Percentiles rank a stretch among this genome's conserved stretches.
Evolutionary conservation across 2,329 filamentous ascomycete genomes (phyloP).

Genomic region (Apiospora rasikravindrae): DNA sequence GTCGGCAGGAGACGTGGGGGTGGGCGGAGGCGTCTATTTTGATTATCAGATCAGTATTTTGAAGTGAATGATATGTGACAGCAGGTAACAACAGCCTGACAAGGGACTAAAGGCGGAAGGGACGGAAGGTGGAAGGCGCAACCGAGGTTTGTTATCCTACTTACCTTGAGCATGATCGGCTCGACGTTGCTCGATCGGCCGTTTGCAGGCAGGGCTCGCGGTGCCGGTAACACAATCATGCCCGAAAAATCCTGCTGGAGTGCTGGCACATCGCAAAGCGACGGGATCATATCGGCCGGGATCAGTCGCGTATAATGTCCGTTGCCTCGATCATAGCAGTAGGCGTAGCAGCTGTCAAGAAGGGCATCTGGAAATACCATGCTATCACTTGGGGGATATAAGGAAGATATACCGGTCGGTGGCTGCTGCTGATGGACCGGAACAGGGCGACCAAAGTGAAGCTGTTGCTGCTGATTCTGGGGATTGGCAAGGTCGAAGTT

Average conservation of each 20-base stretch:
- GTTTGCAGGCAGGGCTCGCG: conserved; percentile 43
- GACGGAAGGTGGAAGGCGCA: background rate
- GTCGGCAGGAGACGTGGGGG: conserved; percentile 33
- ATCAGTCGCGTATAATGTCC: conserved; percentile 60
- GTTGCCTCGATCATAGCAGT: conserved; percentile 59
- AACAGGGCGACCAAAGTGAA: background rate
- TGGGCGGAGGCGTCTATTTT: conserved; percentile 31
- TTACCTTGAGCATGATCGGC: conserved; percentile 46
- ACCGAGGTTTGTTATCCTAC: conserved; percentile 29
- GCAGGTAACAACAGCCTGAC: conserved; percentile 3
- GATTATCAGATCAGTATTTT: conserved; percentile 19
- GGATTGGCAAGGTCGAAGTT: background rate
- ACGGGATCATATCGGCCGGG: conserved; percentile 59
- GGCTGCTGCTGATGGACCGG: background rate
- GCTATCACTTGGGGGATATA: background rate
- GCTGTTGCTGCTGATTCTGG: conserved; percentile 7
- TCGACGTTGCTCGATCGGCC: conserved; percentile 46
- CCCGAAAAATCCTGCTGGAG: conserved; percentile 44
- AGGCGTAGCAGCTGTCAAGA: conserved; percentile 46
- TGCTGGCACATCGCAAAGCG: conserved; percentile 50
- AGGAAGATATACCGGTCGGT: background rate
- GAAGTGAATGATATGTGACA: conserved; percentile 18
- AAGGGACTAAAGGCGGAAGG: background rate
- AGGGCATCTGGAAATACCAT: conserved; percentile 30
- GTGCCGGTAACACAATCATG: conserved; percentile 54